These are phyloP conservation scores for Pistacia vera DNA, from an alignment of 345 rosid genomes.

Conservation along the genomic window DNA sequence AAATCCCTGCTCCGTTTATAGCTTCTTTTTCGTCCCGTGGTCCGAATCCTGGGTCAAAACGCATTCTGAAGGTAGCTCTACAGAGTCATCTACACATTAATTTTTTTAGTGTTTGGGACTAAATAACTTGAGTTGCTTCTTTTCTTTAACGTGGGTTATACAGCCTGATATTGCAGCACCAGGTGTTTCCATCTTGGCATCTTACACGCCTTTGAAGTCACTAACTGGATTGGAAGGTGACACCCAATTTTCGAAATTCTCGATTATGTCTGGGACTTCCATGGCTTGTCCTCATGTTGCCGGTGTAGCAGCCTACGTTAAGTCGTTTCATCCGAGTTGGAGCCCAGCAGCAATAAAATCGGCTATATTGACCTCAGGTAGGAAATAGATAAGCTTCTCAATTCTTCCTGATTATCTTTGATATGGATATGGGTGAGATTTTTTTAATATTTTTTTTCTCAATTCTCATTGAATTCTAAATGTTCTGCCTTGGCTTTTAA, in stretches of 20 bases:
- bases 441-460: slow-evolving; percentile 41
- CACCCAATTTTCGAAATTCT: slow-evolving; percentile 69
- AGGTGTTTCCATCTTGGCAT: slow-evolving; percentile 61
- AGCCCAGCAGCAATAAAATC: slow-evolving; percentile 45
- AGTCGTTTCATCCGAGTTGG: slow-evolving; percentile 92
- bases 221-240: slow-evolving; percentile 85
- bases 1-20: slow-evolving; percentile 64
- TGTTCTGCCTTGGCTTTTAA: too few relatives aligned
- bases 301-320: slow-evolving; percentile 73
- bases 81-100: slow-evolving; percentile 41
- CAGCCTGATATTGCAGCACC: slow-evolving; percentile 97
- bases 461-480: too few relatives aligned
- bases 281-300: slow-evolving; percentile 95
- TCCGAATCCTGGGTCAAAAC: slow-evolving; percentile 74
- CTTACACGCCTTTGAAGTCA: slow-evolving; percentile 78
- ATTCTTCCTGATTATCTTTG: not conserved
- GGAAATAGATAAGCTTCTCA: not conserved
- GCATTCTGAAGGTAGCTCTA: slow-evolving; percentile 69
- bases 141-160: not conserved
- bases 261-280: slow-evolving; percentile 88
- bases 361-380: not conserved
- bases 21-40: slow-evolving; percentile 95
- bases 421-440: too few relatives aligned
- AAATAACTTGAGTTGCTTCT: too few relatives aligned
- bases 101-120: too few relatives aligned